Evolutionary conservation across 108 stramenopile species (phyloP), one percentile per base, ranked within the genome.

Genomic region (Mediolabrus comicus): DNA sequence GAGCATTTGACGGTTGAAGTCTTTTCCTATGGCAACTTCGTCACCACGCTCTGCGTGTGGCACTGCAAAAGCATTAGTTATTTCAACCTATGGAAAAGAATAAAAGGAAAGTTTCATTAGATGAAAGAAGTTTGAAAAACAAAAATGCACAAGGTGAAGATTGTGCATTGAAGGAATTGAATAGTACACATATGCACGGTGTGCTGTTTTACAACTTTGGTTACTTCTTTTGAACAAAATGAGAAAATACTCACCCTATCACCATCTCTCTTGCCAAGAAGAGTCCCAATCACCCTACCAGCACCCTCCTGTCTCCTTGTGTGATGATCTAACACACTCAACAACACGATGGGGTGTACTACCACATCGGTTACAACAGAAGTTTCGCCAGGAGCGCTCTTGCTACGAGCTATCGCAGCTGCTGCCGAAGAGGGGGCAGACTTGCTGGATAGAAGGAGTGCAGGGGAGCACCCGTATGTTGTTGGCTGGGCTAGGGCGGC

Each of bases 11-110:
- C 90, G 91, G 80, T 97, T 94, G 70, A 92, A 97, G 71, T 97
- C 97, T 78, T 97, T 96, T 49, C 96, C 96, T 67, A 98, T 95
- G 64, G 96, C 97, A 56, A 97, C 98, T 75, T 94, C 92, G 25
- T 94, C 89, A 4, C 89, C 92, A 28, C 87, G 85, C 71, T 94
- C 92, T 51, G 90, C 90, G 71, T 97, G 95, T 16, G 97, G 98
- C 19, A 98, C 97, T 22, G 96, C 95, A 83, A 98, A 98, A 65
- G 86, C 86, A 79, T 98, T 97, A 51, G 94, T 96, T 22, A 98
- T 83, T 88, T 96, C 93, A 31, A 98, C 87, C 75, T 85, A 13
- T 24, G 14, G 3, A 62, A 27, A 58, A 26, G 2, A 4, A 6
- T 35, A 14, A 61, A 26, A 16, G 16, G 10, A 29, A 24, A 27